Evolutionary conservation across 1,284 basidiomycete genomes (phyloP).

Genomic region (Xanthoconium separans): DNA sequence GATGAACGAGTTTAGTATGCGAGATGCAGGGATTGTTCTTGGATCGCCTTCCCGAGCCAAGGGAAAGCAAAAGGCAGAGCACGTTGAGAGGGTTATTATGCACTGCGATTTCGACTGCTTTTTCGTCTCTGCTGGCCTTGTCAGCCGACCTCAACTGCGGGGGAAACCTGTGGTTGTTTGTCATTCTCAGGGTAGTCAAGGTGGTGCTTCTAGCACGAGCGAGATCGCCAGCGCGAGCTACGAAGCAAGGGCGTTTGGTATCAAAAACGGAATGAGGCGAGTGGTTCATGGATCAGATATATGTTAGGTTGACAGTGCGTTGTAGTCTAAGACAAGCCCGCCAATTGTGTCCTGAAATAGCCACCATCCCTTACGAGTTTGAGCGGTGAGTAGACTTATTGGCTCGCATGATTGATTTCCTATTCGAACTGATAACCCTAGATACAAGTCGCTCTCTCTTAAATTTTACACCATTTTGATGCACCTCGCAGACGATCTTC

Average conservation of each 20-base stretch:
- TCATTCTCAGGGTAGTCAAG: constrained; percentile 79
- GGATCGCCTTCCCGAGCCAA: constrained; percentile 50
- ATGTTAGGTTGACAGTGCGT: not conserved
- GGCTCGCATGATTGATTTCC: not conserved
- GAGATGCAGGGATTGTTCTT: constrained; percentile 50
- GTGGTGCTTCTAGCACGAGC: constrained; percentile 76
- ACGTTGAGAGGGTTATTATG: constrained; percentile 71
- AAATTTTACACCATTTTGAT: constrained; percentile 93
- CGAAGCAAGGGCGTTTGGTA: constrained; percentile 84
- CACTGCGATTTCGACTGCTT: constrained; percentile 98
- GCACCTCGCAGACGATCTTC: constrained; percentile 84
- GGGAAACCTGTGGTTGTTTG: constrained; percentile 94
- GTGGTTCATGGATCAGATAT: constrained; percentile 14
- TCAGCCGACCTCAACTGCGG: constrained; percentile 73
- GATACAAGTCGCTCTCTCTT: constrained; percentile 80
- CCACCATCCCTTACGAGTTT: constrained; percentile 92
- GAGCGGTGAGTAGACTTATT: constrained; percentile 49
- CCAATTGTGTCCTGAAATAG: constrained; percentile 69
- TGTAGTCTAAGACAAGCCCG: constrained; percentile 80
- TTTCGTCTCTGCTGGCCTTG: constrained; percentile 89
- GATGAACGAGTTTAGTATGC: constrained; percentile 50
- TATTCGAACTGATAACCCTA: constrained; percentile 32
- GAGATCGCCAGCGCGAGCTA: constrained; percentile 96
- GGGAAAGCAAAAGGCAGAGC: constrained; percentile 53
- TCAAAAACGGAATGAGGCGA: constrained; percentile 93